Evolutionary conservation across 2,329 filamentous ascomycete genomes (phyloP).

Genomic region (Diaporthe vaccinii): DNA sequence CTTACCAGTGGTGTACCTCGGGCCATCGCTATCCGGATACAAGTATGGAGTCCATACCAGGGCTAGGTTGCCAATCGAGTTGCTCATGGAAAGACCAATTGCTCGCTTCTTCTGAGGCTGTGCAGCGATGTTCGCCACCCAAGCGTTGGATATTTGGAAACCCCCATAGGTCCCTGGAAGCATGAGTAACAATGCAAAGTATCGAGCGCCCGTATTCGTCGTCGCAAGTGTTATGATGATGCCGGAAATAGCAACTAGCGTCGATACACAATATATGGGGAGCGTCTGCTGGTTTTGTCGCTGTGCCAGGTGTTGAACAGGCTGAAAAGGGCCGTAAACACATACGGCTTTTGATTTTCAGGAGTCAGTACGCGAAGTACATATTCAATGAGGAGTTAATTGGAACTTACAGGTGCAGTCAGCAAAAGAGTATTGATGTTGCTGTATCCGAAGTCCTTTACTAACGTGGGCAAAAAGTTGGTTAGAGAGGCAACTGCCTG

Average conservation of each 20-base stretch:
- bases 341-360: constrained; percentile 38
- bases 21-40: neutral
- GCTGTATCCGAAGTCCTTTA: neutral
- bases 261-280: constrained; percentile 46
- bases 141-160: constrained; percentile 7
- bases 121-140: constrained; percentile 3
- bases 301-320: constrained; percentile 50
- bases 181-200: neutral
- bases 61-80: neutral
- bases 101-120: constrained; percentile 3
- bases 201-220: neutral
- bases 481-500: neutral
- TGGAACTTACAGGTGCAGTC: neutral
- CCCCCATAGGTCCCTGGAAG: neutral
- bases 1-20: constrained; percentile 9
- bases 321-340: constrained; percentile 48
- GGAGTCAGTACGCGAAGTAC: neutral
- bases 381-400: neutral
- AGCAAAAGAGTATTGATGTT: constrained; percentile 18
- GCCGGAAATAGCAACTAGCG: neutral
- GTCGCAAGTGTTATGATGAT: neutral
- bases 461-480: neutral
- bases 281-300: constrained; percentile 46
- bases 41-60: constrained; percentile 1
- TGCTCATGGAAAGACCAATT: neutral